Evolutionary conservation across 768 basidiomycete species (phyloP).

Genomic region (Agaricus subrufescens): DNA sequence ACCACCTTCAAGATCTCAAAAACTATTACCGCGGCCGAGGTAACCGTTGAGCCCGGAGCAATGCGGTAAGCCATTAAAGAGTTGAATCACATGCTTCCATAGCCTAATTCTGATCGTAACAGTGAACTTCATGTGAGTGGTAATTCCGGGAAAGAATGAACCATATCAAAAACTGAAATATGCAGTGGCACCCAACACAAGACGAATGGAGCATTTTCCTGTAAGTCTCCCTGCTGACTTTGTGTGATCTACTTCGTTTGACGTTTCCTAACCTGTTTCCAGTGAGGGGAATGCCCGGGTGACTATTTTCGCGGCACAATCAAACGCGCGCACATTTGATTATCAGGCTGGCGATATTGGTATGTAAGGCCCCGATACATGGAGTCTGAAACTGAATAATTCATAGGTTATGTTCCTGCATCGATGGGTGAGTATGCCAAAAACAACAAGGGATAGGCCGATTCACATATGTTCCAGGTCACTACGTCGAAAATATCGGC

Average conservation of each 20-base stretch:
- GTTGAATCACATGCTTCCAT: neutral
- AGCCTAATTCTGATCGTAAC: neutral
- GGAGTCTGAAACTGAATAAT: slow-evolving; percentile 1
- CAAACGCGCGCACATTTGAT: slow-evolving; percentile 55
- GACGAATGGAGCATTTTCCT: slow-evolving; percentile 63
- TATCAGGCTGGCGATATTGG: slow-evolving; percentile 62
- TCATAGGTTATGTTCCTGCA: slow-evolving; percentile 50
- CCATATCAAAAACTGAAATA: neutral
- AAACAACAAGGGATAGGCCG: neutral
- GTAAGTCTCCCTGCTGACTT: slow-evolving; percentile 25
- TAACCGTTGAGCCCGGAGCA: slow-evolving; percentile 53
- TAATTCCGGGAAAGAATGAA: neutral
- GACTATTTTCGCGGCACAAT: slow-evolving; percentile 50
- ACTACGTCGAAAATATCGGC: slow-evolving; percentile 52
- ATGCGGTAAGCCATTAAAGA: slow-evolving; percentile 32
- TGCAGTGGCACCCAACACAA: slow-evolving; percentile 65
- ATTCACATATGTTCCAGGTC: slow-evolving; percentile 24
- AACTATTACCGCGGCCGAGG: slow-evolving; percentile 51
- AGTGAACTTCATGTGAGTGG: slow-evolving; percentile 52
- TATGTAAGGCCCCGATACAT: slow-evolving; percentile 16
- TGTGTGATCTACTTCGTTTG: neutral
- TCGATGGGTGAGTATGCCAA: slow-evolving; percentile 38
- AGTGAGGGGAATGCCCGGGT: slow-evolving; percentile 52
- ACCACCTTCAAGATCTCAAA: slow-evolving; percentile 47
- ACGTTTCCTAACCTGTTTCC: neutral